Evolutionary conservation across 139 green algal species (phyloP).

Genomic region (Coccomyxa sp.): DNA sequence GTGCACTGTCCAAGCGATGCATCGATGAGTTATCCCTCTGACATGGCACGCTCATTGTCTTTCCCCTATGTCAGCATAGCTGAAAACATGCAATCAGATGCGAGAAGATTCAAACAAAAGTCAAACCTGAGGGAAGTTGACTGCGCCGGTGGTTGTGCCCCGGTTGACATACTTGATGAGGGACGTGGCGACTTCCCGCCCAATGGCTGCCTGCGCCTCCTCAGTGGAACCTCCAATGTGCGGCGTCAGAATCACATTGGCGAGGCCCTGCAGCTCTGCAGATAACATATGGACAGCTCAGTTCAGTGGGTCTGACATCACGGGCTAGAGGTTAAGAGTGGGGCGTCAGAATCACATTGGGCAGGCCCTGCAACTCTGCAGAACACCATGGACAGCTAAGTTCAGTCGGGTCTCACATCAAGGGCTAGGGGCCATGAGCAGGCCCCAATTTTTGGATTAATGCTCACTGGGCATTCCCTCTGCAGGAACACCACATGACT

Average conservation of each 20-base stretch:
- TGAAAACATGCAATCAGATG: too few relatives aligned
- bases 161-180: slow-evolving; percentile 3
- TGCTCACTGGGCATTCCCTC: not conserved
- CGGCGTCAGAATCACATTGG: slow-evolving; percentile 3
- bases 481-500: too few relatives aligned
- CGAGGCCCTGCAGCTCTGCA: not conserved
- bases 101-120: too few relatives aligned
- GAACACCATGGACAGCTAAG: not conserved
- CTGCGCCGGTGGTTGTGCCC: not conserved
- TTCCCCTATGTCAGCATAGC: too few relatives aligned
- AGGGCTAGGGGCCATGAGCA: too few relatives aligned
- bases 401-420: too few relatives aligned
- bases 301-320: too few relatives aligned
- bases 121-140: slow-evolving; percentile 1
- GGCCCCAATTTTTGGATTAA: not conserved
- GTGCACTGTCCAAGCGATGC: too few relatives aligned
- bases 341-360: not conserved
- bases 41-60: too few relatives aligned
- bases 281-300: not conserved
- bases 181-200: not conserved
- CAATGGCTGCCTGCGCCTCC: slow-evolving; percentile 5
- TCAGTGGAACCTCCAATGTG: slow-evolving; percentile 1
- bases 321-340: not conserved
- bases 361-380: not conserved
- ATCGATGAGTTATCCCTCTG: too few relatives aligned